These are phyloP conservation scores for Trichoderma gamsii DNA, from an alignment of 495 filamentous ascomycete species.

Conservation along the genomic window DNA sequence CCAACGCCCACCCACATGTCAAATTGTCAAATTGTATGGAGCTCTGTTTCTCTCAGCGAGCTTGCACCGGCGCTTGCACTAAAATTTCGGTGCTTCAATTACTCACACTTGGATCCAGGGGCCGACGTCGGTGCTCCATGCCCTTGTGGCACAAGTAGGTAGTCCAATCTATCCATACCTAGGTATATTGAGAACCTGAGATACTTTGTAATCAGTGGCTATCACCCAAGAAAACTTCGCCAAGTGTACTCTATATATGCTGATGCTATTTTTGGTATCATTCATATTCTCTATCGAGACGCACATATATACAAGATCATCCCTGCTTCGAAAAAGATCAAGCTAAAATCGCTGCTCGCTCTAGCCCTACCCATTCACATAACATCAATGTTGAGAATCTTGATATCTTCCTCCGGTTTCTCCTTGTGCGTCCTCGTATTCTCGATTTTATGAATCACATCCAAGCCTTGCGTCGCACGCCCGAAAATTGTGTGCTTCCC, in stretches of 20 bases:
- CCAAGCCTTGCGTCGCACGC: conserved; percentile 77
- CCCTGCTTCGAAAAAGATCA: background rate
- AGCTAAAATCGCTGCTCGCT: background rate
- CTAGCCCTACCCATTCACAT: conserved; percentile 25
- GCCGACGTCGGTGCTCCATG: background rate
- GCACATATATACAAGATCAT: background rate
- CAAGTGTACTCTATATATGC: too few species aligned
- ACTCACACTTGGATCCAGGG: background rate
- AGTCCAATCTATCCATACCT: too few species aligned
- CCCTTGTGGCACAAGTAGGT: background rate
- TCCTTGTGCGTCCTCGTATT: conserved; percentile 89
- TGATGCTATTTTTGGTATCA: background rate
- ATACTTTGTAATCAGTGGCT: too few species aligned
- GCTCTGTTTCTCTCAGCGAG: too few species aligned
- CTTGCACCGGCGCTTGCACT: background rate
- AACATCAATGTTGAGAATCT: conserved; percentile 85
- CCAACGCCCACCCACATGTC: too few species aligned
- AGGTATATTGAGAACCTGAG: too few species aligned
- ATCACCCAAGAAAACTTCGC: too few species aligned
- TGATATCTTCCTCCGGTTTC: conserved; percentile 93
- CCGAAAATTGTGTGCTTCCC: conserved; percentile 96
- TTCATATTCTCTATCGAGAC: background rate
- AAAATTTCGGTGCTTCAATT: background rate
- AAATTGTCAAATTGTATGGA: too few species aligned
- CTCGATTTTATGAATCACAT: conserved; percentile 96